Conservation (phyloP, 257 asterid species). For the Schizonepeta tenuifolia region DNA sequence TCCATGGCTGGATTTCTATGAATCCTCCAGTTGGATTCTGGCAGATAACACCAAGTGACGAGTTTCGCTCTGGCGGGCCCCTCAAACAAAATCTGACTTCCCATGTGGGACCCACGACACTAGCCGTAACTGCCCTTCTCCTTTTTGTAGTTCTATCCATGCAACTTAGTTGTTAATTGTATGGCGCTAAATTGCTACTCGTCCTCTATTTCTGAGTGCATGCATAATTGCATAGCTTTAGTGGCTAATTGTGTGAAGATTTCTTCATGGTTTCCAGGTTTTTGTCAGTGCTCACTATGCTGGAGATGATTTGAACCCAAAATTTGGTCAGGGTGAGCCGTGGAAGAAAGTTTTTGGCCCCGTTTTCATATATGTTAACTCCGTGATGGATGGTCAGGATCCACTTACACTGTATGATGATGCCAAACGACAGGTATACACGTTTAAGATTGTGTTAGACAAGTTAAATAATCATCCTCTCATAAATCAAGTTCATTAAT, state of each 20-base stretch:
- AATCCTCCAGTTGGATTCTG: constrained; percentile 80
- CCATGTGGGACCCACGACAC: constrained; percentile 86
- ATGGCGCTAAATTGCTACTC: background rate
- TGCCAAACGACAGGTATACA: constrained; percentile 69
- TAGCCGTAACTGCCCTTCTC: constrained; percentile 49
- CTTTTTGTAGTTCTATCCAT: constrained; percentile 1
- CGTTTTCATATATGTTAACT: constrained; percentile 67
- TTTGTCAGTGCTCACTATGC: constrained; percentile 71
- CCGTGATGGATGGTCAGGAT: constrained; percentile 44
- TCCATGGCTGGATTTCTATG: constrained; percentile 79
- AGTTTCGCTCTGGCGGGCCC: constrained; percentile 89
- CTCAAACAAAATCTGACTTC: constrained; percentile 89
- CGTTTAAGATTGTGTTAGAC: background rate
- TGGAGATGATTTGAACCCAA: constrained; percentile 57
- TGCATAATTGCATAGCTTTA: background rate
- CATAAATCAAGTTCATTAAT: background rate
- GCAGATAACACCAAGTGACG: constrained; percentile 88
- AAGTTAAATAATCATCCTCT: background rate
- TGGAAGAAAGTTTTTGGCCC: constrained; percentile 94
- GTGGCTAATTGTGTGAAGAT: background rate
- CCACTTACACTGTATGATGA: constrained; percentile 66
- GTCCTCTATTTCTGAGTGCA: background rate
- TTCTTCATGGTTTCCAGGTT: constrained; percentile 44
- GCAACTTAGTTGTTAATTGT: background rate
- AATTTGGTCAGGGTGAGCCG: constrained; percentile 61